phyloP scores from a whole-genome alignment of 2,329 filamentous ascomycete species.

The Phoma sp. region DNA sequence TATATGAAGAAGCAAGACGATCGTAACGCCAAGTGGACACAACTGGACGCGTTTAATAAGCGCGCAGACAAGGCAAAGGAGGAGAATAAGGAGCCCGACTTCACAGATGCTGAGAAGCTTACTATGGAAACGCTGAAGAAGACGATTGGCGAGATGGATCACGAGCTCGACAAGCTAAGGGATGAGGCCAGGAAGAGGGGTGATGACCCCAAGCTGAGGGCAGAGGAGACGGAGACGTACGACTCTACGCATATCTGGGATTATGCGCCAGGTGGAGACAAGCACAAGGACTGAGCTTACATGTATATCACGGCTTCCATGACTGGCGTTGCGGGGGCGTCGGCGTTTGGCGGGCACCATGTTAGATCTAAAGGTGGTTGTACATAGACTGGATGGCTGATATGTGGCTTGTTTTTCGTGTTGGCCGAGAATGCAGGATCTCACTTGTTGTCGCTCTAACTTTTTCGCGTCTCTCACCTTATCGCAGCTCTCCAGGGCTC shows the following conservation, averaged over 20 bases:
- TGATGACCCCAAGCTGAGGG: conserved; percentile 37
- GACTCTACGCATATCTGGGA: conserved; percentile 46
- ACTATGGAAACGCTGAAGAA: conserved; percentile 30
- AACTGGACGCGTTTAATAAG: conserved; percentile 50
- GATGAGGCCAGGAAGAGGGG: conserved; percentile 43
- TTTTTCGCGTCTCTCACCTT: too few relatives aligned
- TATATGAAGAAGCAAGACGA: conserved; percentile 56
- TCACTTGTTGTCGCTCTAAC: too few relatives aligned
- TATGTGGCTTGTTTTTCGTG: not conserved
- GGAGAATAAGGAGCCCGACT: conserved; percentile 29
- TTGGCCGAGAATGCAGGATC: too few relatives aligned
- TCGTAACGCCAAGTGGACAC: conserved; percentile 49
- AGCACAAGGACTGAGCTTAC: not conserved
- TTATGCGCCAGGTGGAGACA: conserved; percentile 36
- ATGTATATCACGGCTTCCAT: conserved; percentile 8
- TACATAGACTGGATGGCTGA: conserved; percentile 5
- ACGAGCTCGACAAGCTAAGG: conserved; percentile 35
- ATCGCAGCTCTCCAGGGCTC: too few relatives aligned
- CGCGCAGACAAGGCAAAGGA: conserved; percentile 43
- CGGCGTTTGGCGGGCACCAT: conserved; percentile 7
- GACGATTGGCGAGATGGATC: conserved; percentile 32
- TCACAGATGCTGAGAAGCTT: conserved; percentile 28
- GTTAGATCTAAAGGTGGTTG: conserved; percentile 2
- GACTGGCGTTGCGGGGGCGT: conserved; percentile 20
- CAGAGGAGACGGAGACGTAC: conserved; percentile 43